phyloP scores from a whole-genome alignment of 2,329 filamentous ascomycete species.

The Alternaria hordeiaustralica region DNA sequence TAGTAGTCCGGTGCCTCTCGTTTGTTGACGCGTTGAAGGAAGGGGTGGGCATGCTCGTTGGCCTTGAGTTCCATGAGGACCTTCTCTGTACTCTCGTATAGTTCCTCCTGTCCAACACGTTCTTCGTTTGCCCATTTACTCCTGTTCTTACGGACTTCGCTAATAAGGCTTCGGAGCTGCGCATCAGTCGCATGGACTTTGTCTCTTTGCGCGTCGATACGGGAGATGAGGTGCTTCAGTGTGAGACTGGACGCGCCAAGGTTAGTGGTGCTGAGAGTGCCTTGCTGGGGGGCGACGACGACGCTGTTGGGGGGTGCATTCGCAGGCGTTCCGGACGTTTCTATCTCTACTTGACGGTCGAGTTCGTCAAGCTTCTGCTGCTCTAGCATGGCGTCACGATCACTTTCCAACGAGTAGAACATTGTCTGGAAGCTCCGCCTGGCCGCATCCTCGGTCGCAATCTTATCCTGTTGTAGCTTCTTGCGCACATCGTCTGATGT shows the following conservation, averaged over 20 bases:
- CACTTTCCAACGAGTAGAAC: conserved; percentile 94
- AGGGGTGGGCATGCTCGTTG: conserved; percentile 96
- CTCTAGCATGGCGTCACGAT: conserved; percentile 94
- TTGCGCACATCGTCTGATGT: conserved; percentile 88
- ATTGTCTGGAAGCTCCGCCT: conserved; percentile 90
- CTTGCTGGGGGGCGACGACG: conserved; percentile 69
- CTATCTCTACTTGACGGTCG: conserved; percentile 92
- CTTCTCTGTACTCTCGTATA: conserved; percentile 96
- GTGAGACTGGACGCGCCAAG: conserved; percentile 94
- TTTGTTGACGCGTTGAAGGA: conserved; percentile 93
- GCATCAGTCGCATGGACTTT: conserved; percentile 91
- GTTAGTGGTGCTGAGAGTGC: conserved; percentile 90
- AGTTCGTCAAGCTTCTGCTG: conserved; percentile 97
- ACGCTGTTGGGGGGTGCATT: conserved; percentile 59
- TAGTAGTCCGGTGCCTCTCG: conserved; percentile 96
- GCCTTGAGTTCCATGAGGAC: conserved; percentile 96
- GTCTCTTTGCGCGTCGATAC: conserved; percentile 91
- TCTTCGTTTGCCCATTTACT: conserved; percentile 99
- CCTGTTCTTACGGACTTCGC: conserved; percentile 95
- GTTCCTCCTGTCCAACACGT: conserved; percentile 94
- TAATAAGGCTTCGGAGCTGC: conserved; percentile 90
- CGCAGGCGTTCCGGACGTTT: conserved; percentile 74
- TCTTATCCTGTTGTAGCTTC: conserved; percentile 89
- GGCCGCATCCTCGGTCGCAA: conserved; percentile 86
- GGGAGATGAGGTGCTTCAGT: conserved; percentile 93